A percentile compares a stretch with the other conserved stretches of the same genome.
Conservation (phyloP, 495 filamentous ascomycete species). For the Beverwykella pulmonaria region DNA sequence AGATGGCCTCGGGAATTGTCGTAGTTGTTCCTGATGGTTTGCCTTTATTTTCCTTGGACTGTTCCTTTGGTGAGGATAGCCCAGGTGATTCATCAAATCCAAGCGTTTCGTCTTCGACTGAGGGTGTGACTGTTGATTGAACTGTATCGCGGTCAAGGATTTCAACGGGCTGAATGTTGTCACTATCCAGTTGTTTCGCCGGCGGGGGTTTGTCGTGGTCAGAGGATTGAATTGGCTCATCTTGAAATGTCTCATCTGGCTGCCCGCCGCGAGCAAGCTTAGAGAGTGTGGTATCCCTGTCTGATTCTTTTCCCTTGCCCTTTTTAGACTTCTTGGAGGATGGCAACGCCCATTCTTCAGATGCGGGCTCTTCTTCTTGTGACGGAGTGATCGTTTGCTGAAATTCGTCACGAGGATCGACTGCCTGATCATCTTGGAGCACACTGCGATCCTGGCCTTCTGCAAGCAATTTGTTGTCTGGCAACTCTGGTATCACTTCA, state of each 20-base stretch:
- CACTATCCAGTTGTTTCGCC: too few relatives aligned
- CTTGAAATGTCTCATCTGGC: too few relatives aligned
- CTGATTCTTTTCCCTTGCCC: conserved; percentile 42
- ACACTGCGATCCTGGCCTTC: background rate
- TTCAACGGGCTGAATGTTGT: too few relatives aligned
- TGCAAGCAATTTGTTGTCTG: too few relatives aligned
- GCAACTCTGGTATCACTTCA: too few relatives aligned
- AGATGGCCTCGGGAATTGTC: background rate
- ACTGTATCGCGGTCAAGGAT: too few relatives aligned
- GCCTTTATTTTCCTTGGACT: conserved; percentile 49
- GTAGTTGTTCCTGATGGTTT: conserved; percentile 7
- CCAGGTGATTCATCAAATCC: conserved; percentile 7
- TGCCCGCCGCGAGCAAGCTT: too few relatives aligned
- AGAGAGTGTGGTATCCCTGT: too few relatives aligned
- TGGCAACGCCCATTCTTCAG: conserved; percentile 14
- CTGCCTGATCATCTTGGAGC: background rate
- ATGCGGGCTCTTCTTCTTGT: background rate
- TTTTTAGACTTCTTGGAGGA: conserved; percentile 42
- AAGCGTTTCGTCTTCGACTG: background rate
- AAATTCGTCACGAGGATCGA: background rate
- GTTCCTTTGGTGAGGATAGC: background rate
- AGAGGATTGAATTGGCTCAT: too few relatives aligned
- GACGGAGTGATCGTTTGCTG: background rate
- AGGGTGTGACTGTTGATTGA: background rate
- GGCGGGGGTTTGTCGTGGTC: too few relatives aligned